phyloP scores from a whole-genome alignment of 352 stramenopile species.

The Hyaloperonospora brassicae region DNA sequence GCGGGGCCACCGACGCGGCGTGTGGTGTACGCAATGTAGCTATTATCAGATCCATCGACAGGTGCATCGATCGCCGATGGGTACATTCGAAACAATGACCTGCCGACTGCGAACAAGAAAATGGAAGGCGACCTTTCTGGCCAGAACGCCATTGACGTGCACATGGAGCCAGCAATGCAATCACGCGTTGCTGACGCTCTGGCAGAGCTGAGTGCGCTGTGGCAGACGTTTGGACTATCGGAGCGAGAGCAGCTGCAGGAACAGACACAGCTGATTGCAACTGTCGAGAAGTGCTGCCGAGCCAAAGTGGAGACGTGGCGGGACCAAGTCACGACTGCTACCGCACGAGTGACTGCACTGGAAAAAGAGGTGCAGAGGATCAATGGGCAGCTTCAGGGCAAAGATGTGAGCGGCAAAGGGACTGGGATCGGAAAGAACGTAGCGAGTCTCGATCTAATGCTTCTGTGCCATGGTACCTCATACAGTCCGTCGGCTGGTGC shows the following conservation, averaged over 20 bases:
- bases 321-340: constrained; percentile 7
- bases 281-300: constrained; percentile 18
- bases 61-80: neutral
- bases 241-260: constrained; percentile 26
- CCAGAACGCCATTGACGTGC: neutral
- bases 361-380: constrained; percentile 32
- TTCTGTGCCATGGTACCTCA: neutral
- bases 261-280: constrained; percentile 18
- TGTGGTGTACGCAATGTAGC: constrained; percentile 20
- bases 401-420: constrained; percentile 13
- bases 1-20: neutral
- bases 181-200: constrained; percentile 8
- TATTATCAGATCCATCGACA: constrained; percentile 14
- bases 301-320: constrained; percentile 12
- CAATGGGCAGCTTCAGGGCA: constrained; percentile 27
- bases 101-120: too few relatives aligned
- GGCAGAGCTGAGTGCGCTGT: constrained; percentile 25
- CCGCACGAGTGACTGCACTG: constrained; percentile 14
- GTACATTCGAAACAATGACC: constrained; percentile 1
- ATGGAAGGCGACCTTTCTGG: neutral
- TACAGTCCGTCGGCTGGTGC: constrained; percentile 16
- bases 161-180: constrained; percentile 4
- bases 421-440: neutral
- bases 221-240: constrained; percentile 26
- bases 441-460: neutral